Base-by-base conservation (phyloP, 805 yeast genomes). In the Wickerhamiella slavikovae region DNA sequence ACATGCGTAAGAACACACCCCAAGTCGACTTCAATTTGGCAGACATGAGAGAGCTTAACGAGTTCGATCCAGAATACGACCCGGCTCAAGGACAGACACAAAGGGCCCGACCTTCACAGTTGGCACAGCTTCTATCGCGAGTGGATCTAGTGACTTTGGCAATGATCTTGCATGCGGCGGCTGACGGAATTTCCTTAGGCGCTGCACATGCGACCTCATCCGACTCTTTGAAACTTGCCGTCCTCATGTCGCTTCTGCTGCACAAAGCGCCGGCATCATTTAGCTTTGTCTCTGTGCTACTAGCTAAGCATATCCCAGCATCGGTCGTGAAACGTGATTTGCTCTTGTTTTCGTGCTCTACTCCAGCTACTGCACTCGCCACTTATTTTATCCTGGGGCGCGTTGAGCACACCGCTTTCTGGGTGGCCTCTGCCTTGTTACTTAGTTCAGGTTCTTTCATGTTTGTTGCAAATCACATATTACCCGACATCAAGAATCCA, bases 201-300 rank as follows among this genome's bases (percentile, higher is more conserved):
- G 64, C 80, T 0, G 59, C 74, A 1, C 56, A 60, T 28, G 47
- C 60, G 15, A 34, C 63, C 8, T 41, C 54, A 10, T 52, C 52
- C 32, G 41, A 49, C 6, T 47, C 56, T 5, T 48, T 62, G 22
- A 58, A 51, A 34, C 22, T 55, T 27, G 38, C 68, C 22, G 66
- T 76, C 29, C 63, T 71, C 27, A 29, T 69, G 9, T 71, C 78
- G 9, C 64, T 76, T 17, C 57, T 75, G 35, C 43, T 72, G 19
- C 89, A 76, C 54, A 76, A 76, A 47, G 54, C 75, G 4, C 89
- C 89, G 0, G 72, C 85, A 0, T 60, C 79, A 4, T 71, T 76
- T 45, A 74, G 82, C 24, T 55, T 76, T 24, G 47, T 66, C 4
- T 59, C 77, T 1, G 55, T 73, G 11, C 53, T 76, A 18, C 40